Base-by-base conservation (phyloP, 2,329 filamentous ascomycete species). In the Coniochaeta hoffmannii region DNA sequence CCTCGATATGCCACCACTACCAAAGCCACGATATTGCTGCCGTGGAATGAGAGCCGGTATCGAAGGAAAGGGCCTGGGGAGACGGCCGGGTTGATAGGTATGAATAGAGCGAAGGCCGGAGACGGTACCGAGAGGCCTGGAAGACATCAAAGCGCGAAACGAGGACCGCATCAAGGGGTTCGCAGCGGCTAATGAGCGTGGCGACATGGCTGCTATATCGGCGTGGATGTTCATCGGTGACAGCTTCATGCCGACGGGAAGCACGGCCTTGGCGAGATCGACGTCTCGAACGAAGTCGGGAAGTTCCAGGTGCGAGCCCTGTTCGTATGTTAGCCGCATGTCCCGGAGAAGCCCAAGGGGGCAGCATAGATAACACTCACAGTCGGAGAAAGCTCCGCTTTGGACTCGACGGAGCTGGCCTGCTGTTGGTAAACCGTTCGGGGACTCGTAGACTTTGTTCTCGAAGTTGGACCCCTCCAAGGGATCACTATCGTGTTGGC, bases 1-100 rank as follows among this genome's bases (percentile, higher is more conserved):
- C 58, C 80, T 77, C 49, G 83, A 79, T 55, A 83, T 73, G 19
- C 77, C 77, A 58, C 75, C 76, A 8, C 58, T 58, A 15, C 59
- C 62, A 34, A 65, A 62, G 28, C 59, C 28, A 11, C 63, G 62
- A 19, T 19, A 53, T 17, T 62, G 61, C 19, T 57, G 36, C 31
- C 56, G 50, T 22, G 54, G 60, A 11, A 50, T 51, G 31, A 56
- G 58, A 22, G 49, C 56, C 30, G 53, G 50, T 41, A 49, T 56
- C 50, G 59, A 58, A 55, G 24, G 50, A 22, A 53, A 61, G 14
- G 28, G 55, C 53, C 35, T 60, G 58, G 34, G 14, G 30, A 63
- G 46, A 53, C 55, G 58, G 53, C 58, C 59, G 24, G 62, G 58
- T 31, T 59, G 63, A 31, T 58, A 57, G n/a, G 63, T 61, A 57